These are phyloP conservation scores for Margaritispora aquatica DNA, from an alignment of 495 filamentous ascomycete genomes.

Conservation along the genomic window DNA sequence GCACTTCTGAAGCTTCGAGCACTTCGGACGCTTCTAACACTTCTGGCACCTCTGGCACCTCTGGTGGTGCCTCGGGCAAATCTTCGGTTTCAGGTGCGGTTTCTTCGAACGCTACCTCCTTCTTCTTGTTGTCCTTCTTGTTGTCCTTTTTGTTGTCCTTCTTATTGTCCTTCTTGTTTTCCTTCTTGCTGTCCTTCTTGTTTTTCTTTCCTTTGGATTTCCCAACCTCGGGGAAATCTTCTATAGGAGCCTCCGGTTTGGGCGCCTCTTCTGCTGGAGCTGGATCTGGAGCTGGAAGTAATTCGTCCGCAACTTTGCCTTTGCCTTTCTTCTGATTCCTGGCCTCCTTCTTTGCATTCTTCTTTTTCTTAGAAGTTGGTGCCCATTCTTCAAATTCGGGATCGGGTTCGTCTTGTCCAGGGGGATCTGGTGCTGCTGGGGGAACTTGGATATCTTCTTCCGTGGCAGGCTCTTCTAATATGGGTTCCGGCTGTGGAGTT, in stretches of 20 bases:
- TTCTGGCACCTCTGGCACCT: too few relatives aligned
- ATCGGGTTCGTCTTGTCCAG: not conserved
- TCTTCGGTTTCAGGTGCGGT: too few relatives aligned
- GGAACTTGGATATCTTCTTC: constrained; percentile 10
- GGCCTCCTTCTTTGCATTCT: constrained; percentile 7
- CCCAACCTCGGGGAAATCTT: not conserved
- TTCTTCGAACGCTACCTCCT: too few relatives aligned
- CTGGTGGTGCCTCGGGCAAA: too few relatives aligned
- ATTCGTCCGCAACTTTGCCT: not conserved
- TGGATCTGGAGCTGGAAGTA: not conserved
- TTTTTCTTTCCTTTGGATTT: not conserved
- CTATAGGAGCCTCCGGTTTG: not conserved
- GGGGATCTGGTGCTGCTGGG: not conserved
- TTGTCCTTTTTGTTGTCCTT: too few relatives aligned
- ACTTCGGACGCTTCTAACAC: too few relatives aligned
- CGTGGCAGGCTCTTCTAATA: constrained; percentile 11
- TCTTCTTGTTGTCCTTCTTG: too few relatives aligned
- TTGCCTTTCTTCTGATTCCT: constrained; percentile 2
- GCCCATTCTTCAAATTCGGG: not conserved
- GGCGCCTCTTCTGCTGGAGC: not conserved
- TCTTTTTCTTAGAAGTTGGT: not conserved
- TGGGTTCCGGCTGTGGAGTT: not conserved
- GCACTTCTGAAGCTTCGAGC: too few relatives aligned
- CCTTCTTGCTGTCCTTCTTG: constrained; percentile 6
- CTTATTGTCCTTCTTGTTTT: too few relatives aligned